Percentiles rank a stretch among this genome's conserved stretches.
These are phyloP conservation scores for Penicillium ochrochloron DNA, from an alignment of 495 filamentous ascomycete species.

Conservation along the genomic window DNA sequence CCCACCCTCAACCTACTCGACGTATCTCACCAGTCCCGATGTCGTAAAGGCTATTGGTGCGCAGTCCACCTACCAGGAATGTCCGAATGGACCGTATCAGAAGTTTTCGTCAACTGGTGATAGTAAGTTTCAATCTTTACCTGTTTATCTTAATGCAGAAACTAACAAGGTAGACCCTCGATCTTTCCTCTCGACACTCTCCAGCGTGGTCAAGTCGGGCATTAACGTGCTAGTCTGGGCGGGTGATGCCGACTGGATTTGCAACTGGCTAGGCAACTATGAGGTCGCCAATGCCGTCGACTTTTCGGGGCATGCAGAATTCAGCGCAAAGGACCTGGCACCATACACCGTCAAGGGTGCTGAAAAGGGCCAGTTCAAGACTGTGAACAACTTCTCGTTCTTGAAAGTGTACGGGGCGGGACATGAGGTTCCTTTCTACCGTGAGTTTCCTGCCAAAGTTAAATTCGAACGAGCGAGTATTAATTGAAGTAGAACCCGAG, in stretches of 20 bases:
- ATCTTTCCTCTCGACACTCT: slow-evolving; percentile 53
- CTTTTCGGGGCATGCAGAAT: slow-evolving; percentile 43
- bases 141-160: neutral
- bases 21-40: slow-evolving; percentile 42
- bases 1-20: slow-evolving; percentile 52
- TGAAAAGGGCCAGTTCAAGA: slow-evolving; percentile 55
- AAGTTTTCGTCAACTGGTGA: slow-evolving; percentile 55
- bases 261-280: slow-evolving; percentile 57
- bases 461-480: neutral
- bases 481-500: slow-evolving; percentile 42
- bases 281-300: slow-evolving; percentile 48
- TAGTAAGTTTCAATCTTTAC: slow-evolving; percentile 29
- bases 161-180: slow-evolving; percentile 38
- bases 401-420: slow-evolving; percentile 57
- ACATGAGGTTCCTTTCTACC: slow-evolving; percentile 57
- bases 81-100: slow-evolving; percentile 41
- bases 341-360: slow-evolving; percentile 55
- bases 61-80: slow-evolving; percentile 50
- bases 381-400: slow-evolving; percentile 54
- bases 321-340: slow-evolving; percentile 39
- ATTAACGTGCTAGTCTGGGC: slow-evolving; percentile 58
- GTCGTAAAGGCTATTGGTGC: slow-evolving; percentile 59
- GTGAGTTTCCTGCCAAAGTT: slow-evolving; percentile 18
- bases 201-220: slow-evolving; percentile 51
- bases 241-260: slow-evolving; percentile 62